phyloP scores from a whole-genome alignment of 2,329 filamentous ascomycete species.

The Aspergillus nomiae region DNA sequence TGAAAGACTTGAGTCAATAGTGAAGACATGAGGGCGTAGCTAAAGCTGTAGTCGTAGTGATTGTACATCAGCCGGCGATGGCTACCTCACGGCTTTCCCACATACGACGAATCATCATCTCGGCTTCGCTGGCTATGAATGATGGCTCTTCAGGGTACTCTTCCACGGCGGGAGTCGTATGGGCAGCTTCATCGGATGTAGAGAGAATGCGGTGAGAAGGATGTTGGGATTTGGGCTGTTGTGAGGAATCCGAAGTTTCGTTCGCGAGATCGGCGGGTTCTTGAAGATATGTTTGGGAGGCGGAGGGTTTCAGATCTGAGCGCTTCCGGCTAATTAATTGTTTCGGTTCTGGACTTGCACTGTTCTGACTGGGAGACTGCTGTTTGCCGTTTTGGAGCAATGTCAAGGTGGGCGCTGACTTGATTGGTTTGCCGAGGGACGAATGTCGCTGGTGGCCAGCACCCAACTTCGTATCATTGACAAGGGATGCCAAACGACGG shows the following conservation, averaged over 20 bases:
- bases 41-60: not conserved
- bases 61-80: constrained; percentile 31
- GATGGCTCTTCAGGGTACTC: constrained; percentile 27
- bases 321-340: constrained; percentile 24
- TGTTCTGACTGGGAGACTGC: constrained; percentile 18
- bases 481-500: constrained; percentile 35
- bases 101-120: constrained; percentile 46
- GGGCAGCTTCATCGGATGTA: constrained; percentile 35
- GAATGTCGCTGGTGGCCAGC: constrained; percentile 17
- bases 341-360: constrained; percentile 25
- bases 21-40: not conserved
- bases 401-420: constrained; percentile 37
- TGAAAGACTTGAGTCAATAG: constrained; percentile 4
- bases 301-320: constrained; percentile 25
- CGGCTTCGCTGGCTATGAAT: constrained; percentile 31
- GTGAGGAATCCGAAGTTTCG: constrained; percentile 26
- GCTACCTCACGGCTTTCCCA: constrained; percentile 48
- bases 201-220: constrained; percentile 39
- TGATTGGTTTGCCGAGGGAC: constrained; percentile 35
- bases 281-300: constrained; percentile 34
- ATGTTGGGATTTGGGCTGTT: constrained; percentile 28
- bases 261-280: constrained; percentile 35
- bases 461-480: constrained; percentile 23
- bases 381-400: constrained; percentile 31
- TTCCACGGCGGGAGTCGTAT: constrained; percentile 21